A percentile compares a stretch with the other conserved stretches of the same genome.
Conservation (phyloP, 2,329 filamentous ascomycete species). For the Didymella segeticola region DNA sequence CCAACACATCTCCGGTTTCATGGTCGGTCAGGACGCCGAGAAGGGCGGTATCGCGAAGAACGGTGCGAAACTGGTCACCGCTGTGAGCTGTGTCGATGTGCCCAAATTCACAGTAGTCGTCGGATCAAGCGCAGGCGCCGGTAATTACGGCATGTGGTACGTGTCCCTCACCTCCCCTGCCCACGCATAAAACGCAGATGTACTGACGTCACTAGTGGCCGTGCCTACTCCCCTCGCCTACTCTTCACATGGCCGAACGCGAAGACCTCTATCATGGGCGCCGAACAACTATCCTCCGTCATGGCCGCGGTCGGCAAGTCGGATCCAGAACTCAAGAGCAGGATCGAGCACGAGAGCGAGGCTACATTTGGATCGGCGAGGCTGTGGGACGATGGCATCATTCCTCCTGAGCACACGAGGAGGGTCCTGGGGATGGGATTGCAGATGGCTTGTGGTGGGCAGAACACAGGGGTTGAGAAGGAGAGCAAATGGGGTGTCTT, state of each 20-base stretch:
- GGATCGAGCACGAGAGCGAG: slow-evolving; percentile 91
- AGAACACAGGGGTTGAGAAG: slow-evolving; percentile 41
- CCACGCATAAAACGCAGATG: not conserved
- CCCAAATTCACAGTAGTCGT: slow-evolving; percentile 97
- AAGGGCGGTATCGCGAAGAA: slow-evolving; percentile 97
- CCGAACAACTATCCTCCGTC: slow-evolving; percentile 87
- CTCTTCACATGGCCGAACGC: slow-evolving; percentile 98
- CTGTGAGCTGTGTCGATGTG: slow-evolving; percentile 90
- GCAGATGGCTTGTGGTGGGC: slow-evolving; percentile 53
- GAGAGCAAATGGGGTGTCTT: slow-evolving; percentile 50
- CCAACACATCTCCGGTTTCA: slow-evolving; percentile 97
- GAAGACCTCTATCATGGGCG: slow-evolving; percentile 95
- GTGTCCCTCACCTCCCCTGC: slow-evolving; percentile 30
- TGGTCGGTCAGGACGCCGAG: slow-evolving; percentile 94
- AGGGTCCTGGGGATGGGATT: slow-evolving; percentile 57
- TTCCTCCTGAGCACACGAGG: slow-evolving; percentile 58
- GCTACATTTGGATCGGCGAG: slow-evolving; percentile 87
- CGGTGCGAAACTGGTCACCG: slow-evolving; percentile 94
- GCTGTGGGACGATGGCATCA: slow-evolving; percentile 74
- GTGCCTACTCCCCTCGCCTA: slow-evolving; percentile 89
- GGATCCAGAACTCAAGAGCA: slow-evolving; percentile 78
- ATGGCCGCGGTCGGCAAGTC: slow-evolving; percentile 93
- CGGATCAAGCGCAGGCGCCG: slow-evolving; percentile 90
- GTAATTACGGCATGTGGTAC: slow-evolving; percentile 96
- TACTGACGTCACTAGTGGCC: slow-evolving; percentile 62